Conservation (phyloP, 371 early-diverging fungal species). For the Rhizomucor miehei region DNA sequence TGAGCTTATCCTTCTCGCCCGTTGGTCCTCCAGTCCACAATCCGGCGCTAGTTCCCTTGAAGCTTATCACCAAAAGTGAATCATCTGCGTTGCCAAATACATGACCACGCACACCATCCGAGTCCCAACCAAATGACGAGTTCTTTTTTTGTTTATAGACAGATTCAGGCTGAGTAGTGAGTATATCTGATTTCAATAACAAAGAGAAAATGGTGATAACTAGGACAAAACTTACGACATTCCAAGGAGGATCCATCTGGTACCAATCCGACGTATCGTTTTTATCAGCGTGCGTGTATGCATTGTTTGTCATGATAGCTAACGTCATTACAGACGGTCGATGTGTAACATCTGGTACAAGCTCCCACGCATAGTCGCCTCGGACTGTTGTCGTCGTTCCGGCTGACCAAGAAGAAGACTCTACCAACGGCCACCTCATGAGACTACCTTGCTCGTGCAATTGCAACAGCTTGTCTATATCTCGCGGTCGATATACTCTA, state of each 20-base stretch:
- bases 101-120: slow-evolving; percentile 88
- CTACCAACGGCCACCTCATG: slow-evolving; percentile 9
- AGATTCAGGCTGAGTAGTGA: background rate
- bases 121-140: slow-evolving; percentile 84
- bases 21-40: slow-evolving; percentile 79
- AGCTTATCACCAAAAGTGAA: slow-evolving; percentile 72
- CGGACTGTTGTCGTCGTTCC: no score
- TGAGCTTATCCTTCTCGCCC: slow-evolving; percentile 77
- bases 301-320: slow-evolving; percentile 78
- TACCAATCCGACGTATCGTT: slow-evolving; percentile 64
- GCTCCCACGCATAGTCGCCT: slow-evolving; percentile 1
- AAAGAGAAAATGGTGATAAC: background rate
- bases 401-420: background rate
- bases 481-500: slow-evolving; percentile 22
- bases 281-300: slow-evolving; percentile 56
- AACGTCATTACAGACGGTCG: slow-evolving; percentile 64
- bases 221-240: slow-evolving; percentile 48
- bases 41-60: slow-evolving; percentile 91
- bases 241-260: slow-evolving; percentile 72
- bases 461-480: slow-evolving; percentile 13
- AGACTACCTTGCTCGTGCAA: slow-evolving; percentile 10
- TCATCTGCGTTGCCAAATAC: slow-evolving; percentile 73
- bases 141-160: slow-evolving; percentile 45
- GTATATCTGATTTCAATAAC: background rate
- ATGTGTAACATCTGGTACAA: slow-evolving; percentile 73